Evolutionary conservation across 1,284 basidiomycete species (phyloP), one percentile per base, ranked within the genome.

Genomic region (Neonothopanus nambi): DNA sequence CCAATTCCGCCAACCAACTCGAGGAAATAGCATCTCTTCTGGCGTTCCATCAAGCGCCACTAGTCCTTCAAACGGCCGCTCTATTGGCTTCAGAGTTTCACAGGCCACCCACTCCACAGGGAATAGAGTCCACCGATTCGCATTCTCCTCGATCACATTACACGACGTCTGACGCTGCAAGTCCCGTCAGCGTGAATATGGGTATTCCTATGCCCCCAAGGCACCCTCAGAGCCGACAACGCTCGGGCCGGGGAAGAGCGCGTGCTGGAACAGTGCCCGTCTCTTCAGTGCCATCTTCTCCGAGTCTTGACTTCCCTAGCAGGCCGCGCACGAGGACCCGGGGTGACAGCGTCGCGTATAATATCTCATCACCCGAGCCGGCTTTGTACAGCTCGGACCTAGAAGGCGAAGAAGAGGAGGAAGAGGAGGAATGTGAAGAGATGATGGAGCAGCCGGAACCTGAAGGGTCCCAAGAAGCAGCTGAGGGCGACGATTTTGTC

Each of bases 131-230:
- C 8, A 76, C 76, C 1, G 81, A 82, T 55, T 84, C 78, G 21
- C 81, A 64, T 59, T 71, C 66, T 43, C 71, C 71, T 55, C 67
- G 57, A 61, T 72, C 63, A 13, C 65, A 67, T 40, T 57, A 63
- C 7, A 66, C 66, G n/a, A 64, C 64, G 33, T 47, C 43, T 60
- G 58, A 61, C 37, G 64, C 68, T 11, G 63, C 61, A 2, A 66
- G 67, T 63, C 66, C 47, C 39, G 53, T 53, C 21, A 74, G 73
- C 15, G 74, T 70, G 63, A 76, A 61, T 20, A 72, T 71, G 45
- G 74, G 70, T 0, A 85, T 89, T 52, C 86, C 89, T 12, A 86
- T 88, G 82, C 87, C 88, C 0, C 85, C 85, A 12, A 71, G 84
- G 37, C 85, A 53, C 48, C 52, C 52, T 37, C 52, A 52, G 37